A percentile compares a stretch with the other conserved stretches of the same genome.
phyloP scores from a whole-genome alignment of 371 early-diverging fungal species.

The Zopfochytrium polystomum region DNA sequence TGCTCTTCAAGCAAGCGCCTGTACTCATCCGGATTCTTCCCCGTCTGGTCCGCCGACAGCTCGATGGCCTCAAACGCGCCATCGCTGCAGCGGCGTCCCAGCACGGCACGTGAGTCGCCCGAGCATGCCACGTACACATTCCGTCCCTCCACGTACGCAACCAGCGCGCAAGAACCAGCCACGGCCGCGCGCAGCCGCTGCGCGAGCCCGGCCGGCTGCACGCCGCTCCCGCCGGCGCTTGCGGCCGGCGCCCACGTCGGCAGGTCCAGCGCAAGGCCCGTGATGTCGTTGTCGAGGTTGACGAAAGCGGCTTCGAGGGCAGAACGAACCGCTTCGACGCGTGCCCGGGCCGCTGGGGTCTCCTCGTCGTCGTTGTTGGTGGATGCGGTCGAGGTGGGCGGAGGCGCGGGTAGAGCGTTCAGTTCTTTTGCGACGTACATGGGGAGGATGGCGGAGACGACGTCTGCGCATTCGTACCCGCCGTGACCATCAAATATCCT shows the following conservation, averaged over 20 bases:
- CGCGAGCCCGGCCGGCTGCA: not conserved
- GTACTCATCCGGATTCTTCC: constrained; percentile 63
- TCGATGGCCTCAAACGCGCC: constrained; percentile 54
- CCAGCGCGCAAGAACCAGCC: constrained; percentile 73
- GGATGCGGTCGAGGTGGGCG: not conserved
- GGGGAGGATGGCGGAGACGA: constrained; percentile 35
- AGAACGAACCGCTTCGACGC: constrained; percentile 22
- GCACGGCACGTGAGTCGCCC: constrained; percentile 68
- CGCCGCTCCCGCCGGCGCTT: not conserved
- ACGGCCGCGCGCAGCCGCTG: constrained; percentile 49
- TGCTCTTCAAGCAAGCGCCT: constrained; percentile 67
- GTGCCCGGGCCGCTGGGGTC: too few relatives aligned
- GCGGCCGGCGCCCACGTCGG: not conserved
- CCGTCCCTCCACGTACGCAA: constrained; percentile 68
- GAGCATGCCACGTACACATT: constrained; percentile 76
- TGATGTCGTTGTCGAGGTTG: constrained; percentile 42
- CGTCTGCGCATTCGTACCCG: constrained; percentile 40
- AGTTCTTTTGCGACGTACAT: constrained; percentile 40
- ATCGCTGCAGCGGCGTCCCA: constrained; percentile 38
- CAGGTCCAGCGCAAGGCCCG: constrained; percentile 29
- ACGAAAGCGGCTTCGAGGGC: constrained; percentile 45
- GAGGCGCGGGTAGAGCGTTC: constrained; percentile 19
- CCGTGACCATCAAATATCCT: constrained; percentile 45
- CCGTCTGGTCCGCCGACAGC: constrained; percentile 73
- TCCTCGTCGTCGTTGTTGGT: constrained; percentile 3